These are phyloP conservation scores for Hypomontagnella monticulosa DNA, from an alignment of 495 filamentous ascomycete genomes.

Conservation along the genomic window DNA sequence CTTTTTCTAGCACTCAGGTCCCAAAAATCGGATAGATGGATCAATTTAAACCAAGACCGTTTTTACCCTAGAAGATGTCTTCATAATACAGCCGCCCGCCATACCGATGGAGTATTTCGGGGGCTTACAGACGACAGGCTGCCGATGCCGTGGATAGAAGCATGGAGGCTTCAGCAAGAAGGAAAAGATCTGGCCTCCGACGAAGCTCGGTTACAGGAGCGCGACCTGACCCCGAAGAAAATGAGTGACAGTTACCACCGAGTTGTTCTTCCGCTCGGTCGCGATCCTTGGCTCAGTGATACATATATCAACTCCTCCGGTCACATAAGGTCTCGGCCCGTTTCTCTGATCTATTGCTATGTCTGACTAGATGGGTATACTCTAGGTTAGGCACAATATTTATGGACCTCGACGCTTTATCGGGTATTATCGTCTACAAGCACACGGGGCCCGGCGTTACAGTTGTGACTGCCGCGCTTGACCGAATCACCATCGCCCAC, in stretches of 20 bases:
- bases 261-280: slow-evolving; percentile 53
- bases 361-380: slow-evolving; percentile 14
- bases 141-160: slow-evolving; percentile 45
- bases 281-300: slow-evolving; percentile 55
- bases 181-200: slow-evolving; percentile 27
- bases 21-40: not conserved
- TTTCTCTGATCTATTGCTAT: not conserved
- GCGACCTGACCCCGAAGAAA: slow-evolving; percentile 51
- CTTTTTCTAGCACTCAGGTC: slow-evolving; percentile 2
- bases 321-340: slow-evolving; percentile 47
- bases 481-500: slow-evolving; percentile 79
- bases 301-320: slow-evolving; percentile 57
- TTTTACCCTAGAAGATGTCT: slow-evolving; percentile 10
- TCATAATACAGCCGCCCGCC: slow-evolving; percentile 17
- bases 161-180: slow-evolving; percentile 39
- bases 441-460: slow-evolving; percentile 81
- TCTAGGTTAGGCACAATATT: slow-evolving; percentile 34
- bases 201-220: slow-evolving; percentile 26
- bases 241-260: slow-evolving; percentile 55
- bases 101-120: slow-evolving; percentile 31
- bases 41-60: not conserved
- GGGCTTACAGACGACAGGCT: slow-evolving; percentile 26
- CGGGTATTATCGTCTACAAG: slow-evolving; percentile 82
- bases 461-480: slow-evolving; percentile 83
- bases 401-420: slow-evolving; percentile 73